Percentiles rank a stretch among this genome's conserved stretches.
These are phyloP conservation scores for Bertia moriformis DNA, from an alignment of 2,329 filamentous ascomycete genomes.

Conservation along the genomic window DNA sequence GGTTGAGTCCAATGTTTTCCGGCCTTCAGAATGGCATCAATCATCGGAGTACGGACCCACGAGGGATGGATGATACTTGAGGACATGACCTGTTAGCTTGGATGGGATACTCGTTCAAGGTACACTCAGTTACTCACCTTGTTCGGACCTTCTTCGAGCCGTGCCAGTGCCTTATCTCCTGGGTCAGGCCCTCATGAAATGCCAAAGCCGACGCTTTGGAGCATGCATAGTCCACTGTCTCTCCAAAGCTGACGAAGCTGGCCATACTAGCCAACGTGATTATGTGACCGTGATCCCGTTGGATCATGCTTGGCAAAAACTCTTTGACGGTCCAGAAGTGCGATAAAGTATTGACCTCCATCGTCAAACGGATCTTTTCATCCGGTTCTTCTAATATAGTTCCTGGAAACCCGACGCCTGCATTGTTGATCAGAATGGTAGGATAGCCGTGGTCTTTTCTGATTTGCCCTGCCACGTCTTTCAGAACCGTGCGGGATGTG, in stretches of 20 bases:
- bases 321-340: slow-evolving; percentile 33
- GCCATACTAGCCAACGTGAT: slow-evolving; percentile 38
- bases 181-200: slow-evolving; percentile 32
- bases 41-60: slow-evolving; percentile 1
- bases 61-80: neutral
- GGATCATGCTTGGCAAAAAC: slow-evolving; percentile 34
- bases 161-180: slow-evolving; percentile 19
- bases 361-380: slow-evolving; percentile 26
- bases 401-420: slow-evolving; percentile 24
- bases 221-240: slow-evolving; percentile 34
- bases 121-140: no score
- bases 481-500: slow-evolving; percentile 15
- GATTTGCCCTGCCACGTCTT: slow-evolving; percentile 22
- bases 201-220: slow-evolving; percentile 34
- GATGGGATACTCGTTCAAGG: no score
- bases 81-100: neutral
- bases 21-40: neutral
- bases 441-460: slow-evolving; percentile 18
- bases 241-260: slow-evolving; percentile 27
- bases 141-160: slow-evolving; percentile 20
- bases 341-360: slow-evolving; percentile 33
- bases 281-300: slow-evolving; percentile 35
- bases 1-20: neutral
- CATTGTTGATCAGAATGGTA: slow-evolving; percentile 20
- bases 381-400: slow-evolving; percentile 29